Evolutionary conservation across 1,284 basidiomycete species (phyloP), one percentile per base, ranked within the genome.

Genomic region (Ceratobasidium sp.): DNA sequence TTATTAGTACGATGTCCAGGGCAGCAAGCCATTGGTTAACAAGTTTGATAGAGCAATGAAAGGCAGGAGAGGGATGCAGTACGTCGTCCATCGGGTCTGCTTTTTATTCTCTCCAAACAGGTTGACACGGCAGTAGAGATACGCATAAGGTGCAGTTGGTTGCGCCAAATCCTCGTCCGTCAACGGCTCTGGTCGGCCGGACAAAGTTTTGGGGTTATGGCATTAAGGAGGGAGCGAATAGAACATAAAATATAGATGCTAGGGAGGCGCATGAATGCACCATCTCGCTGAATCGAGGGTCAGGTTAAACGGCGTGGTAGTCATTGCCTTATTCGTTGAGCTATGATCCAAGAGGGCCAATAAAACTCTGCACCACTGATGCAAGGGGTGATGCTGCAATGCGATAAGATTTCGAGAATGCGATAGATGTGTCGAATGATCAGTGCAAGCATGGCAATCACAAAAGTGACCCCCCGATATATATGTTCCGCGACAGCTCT

Each of bases 11-110:
- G n/a, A 26, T 58, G 55, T 34, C 30, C 34, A 3, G 55, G 55
- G 36, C 55, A 58, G 14, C 55, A 58, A 39, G 30, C 55, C 34
- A 58, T 58, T n/a, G n/a, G n/a, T n/a, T n/a, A n/a, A n/a, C n/a
- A n/a, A n/a, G n/a, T n/a, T n/a, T n/a, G n/a, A n/a, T n/a, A n/a
- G n/a, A n/a, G n/a, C n/a, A 28, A 28, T 28, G 52, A 34, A 30
- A 28, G 30, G 52, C n/a, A 16, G 52, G 32, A 30, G 52, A 18
- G 52, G 18, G 26, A 55, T n/a, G 32, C 28, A 5, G 26, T 14
- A 55, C 1, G 26, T 10, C 14, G 28, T 18, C 23, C 18, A 3
- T 3, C 30, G 3, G 23, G 6, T n/a, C 26, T 18, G n/a, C 26
- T 30, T 55, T 55, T 55, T 55, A 55, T 55, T 30, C 52, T 28